Conservation (phyloP, 2,329 filamentous ascomycete genomes). For the Clarireedia paspali region DNA sequence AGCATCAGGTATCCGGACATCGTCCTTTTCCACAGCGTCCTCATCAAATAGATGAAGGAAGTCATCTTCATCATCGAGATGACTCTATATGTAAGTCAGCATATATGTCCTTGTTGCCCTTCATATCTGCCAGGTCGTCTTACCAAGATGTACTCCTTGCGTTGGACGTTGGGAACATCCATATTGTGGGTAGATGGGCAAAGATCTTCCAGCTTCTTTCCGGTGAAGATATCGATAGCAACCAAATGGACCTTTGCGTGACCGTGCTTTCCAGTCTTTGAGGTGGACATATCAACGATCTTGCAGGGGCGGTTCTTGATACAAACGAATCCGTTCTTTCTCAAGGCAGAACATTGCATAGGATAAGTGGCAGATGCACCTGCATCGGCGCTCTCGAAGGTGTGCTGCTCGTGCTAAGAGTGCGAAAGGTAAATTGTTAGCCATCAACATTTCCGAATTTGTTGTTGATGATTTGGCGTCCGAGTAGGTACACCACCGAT, state of each 20-base stretch:
- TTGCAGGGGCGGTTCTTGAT: slow-evolving; percentile 99
- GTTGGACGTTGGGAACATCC: slow-evolving; percentile 91
- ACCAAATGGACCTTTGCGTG: slow-evolving; percentile 99
- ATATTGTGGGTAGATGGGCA: slow-evolving; percentile 97
- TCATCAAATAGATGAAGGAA: slow-evolving; percentile 93
- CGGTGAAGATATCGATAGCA: slow-evolving; percentile 97
- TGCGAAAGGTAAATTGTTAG: neutral
- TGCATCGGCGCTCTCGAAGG: slow-evolving; percentile 91
- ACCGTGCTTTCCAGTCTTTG: slow-evolving; percentile 99
- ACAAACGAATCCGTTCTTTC: slow-evolving; percentile 98
- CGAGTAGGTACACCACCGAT: slow-evolving; percentile 23
- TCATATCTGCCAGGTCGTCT: slow-evolving; percentile 35
- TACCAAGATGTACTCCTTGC: slow-evolving; percentile 90
- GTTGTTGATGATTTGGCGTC: slow-evolving; percentile 5
- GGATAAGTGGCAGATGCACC: slow-evolving; percentile 91
- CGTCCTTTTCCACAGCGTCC: slow-evolving; percentile 81
- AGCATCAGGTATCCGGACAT: slow-evolving; percentile 86
- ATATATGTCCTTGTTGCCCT: neutral
- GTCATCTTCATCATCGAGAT: slow-evolving; percentile 82
- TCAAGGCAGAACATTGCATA: slow-evolving; percentile 99
- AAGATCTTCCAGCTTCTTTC: slow-evolving; percentile 99
- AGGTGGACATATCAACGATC: slow-evolving; percentile 99
- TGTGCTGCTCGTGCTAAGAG: slow-evolving; percentile 39
- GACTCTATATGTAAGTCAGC: slow-evolving; percentile 37
- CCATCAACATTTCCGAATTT: slow-evolving; percentile 6